phyloP scores from a whole-genome alignment of 2,329 filamentous ascomycete genomes.

The Phialocephala sp. region DNA sequence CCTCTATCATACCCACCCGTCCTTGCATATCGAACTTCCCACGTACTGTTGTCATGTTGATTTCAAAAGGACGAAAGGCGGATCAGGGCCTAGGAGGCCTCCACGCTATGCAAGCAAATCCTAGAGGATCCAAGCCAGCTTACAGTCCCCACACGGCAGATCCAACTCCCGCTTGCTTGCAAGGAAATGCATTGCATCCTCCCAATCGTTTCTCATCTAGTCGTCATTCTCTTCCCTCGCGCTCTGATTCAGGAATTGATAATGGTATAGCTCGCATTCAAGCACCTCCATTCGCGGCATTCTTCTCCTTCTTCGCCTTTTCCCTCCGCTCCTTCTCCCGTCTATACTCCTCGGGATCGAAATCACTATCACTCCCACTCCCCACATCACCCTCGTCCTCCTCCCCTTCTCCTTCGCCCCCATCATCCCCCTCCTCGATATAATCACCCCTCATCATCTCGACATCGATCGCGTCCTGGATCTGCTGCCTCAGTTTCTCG shows the following conservation, averaged over 20 bases:
- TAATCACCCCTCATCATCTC: conserved; percentile 60
- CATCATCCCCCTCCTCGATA: conserved; percentile 33
- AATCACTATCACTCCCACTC: conserved; percentile 67
- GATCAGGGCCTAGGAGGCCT: neutral
- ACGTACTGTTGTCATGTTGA: neutral
- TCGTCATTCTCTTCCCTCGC: neutral
- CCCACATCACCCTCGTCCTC: conserved; percentile 61
- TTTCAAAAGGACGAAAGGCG: neutral
- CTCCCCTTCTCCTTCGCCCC: conserved; percentile 42
- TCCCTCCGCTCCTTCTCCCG: conserved; percentile 60
- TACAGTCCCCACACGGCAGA: neutral
- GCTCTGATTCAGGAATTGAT: neutral
- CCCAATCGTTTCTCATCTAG: neutral
- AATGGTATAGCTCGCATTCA: neutral
- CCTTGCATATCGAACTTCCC: neutral
- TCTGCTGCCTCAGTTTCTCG: conserved; percentile 61
- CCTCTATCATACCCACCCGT: neutral
- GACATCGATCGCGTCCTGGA: conserved; percentile 75
- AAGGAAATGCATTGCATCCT: neutral
- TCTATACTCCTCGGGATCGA: conserved; percentile 58
- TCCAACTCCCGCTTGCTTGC: neutral
- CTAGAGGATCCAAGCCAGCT: neutral
- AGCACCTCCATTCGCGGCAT: conserved; percentile 40
- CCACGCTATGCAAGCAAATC: conserved; percentile 8
- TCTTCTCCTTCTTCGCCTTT: conserved; percentile 47